These are phyloP conservation scores for Yamadazyma scolyti DNA, from an alignment of 805 yeast genomes.

Conservation along the genomic window DNA sequence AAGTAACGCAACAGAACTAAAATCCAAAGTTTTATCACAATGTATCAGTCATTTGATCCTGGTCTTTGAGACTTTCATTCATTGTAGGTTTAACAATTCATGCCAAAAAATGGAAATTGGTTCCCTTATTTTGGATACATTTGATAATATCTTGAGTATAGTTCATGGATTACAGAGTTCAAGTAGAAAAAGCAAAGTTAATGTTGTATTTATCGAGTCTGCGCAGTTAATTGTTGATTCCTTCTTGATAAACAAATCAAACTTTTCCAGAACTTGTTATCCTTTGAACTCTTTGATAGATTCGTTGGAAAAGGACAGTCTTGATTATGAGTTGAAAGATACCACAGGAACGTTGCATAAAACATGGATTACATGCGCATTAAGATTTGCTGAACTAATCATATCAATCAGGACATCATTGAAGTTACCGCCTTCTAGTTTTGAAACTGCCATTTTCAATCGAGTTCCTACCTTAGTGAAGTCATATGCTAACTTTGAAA, in stretches of 20 bases:
- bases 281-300: conserved; percentile 54
- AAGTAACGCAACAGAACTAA: conserved; percentile 6
- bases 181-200: conserved; percentile 31
- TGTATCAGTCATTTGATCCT: conserved; percentile 56
- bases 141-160: conserved; percentile 49
- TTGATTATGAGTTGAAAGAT: conserved; percentile 38
- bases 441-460: conserved; percentile 60
- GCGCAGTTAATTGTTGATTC: conserved; percentile 49
- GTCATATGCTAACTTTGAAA: conserved; percentile 48
- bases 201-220: conserved; percentile 48
- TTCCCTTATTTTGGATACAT: conserved; percentile 47
- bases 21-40: conserved; percentile 47
- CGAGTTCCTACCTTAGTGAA: conserved; percentile 55
- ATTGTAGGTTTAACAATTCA: conserved; percentile 61
- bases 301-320: conserved; percentile 33
- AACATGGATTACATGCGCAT: conserved; percentile 46
- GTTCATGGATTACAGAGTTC: conserved; percentile 41
- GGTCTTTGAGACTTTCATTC: conserved; percentile 68
- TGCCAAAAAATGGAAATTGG: conserved; percentile 64
- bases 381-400: conserved; percentile 55
- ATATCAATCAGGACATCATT: conserved; percentile 53
- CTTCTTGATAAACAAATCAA: conserved; percentile 51
- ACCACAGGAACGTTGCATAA: conserved; percentile 44
- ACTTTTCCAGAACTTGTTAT: conserved; percentile 49
- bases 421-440: conserved; percentile 52